Conservation (phyloP, 1,139 yeast genomes). For the Pichia sp. region DNA sequence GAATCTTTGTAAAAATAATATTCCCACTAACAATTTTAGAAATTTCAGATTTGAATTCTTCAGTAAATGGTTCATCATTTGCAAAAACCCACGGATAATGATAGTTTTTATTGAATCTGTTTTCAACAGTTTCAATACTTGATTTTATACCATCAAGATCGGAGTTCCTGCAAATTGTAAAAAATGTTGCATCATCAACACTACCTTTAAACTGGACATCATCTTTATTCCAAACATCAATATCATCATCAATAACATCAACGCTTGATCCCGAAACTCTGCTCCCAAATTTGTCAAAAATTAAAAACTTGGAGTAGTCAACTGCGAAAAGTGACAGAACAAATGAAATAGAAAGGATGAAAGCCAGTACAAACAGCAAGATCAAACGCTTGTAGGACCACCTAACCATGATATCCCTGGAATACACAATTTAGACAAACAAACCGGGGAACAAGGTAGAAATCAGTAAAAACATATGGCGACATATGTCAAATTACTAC, state of each 20-base stretch:
- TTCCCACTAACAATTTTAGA: slow-evolving; percentile 36
- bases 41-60: slow-evolving; percentile 36
- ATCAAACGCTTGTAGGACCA: neutral
- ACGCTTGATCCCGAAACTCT: neutral
- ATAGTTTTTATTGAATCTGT: slow-evolving; percentile 58
- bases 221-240: slow-evolving; percentile 6
- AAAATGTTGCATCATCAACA: slow-evolving; percentile 58
- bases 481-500: too few species aligned
- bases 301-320: neutral
- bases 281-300: neutral
- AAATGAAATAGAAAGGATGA: neutral
- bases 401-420: neutral
- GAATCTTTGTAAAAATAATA: slow-evolving; percentile 42
- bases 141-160: slow-evolving; percentile 55
- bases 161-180: slow-evolving; percentile 64
- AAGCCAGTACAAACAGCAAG: neutral
- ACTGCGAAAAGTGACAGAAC: neutral
- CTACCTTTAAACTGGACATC: neutral
- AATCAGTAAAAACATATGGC: too few species aligned
- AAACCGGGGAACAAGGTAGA: neutral
- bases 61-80: slow-evolving; percentile 49
- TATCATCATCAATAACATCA: slow-evolving; percentile 7
- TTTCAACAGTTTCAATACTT: slow-evolving; percentile 62
- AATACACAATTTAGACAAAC: too few species aligned
- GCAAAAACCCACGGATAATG: slow-evolving; percentile 77